Base-by-base conservation (phyloP, 139 green algal species). In the Diplosphaera chodatii region DNA sequence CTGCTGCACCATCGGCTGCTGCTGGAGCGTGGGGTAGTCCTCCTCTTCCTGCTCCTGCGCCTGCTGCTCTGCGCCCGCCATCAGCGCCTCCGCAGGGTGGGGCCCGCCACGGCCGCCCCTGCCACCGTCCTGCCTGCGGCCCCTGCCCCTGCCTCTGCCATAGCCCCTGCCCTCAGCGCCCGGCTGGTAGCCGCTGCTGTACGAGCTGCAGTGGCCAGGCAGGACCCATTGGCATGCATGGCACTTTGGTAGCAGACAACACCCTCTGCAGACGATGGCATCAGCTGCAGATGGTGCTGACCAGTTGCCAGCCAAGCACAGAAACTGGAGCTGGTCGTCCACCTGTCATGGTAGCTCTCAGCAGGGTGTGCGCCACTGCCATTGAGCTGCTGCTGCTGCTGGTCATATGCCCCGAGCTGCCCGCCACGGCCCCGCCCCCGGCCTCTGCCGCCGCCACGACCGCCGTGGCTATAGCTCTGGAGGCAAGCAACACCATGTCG, bases 341-440 rank as follows among this genome's bases (percentile, higher is more conserved):
- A 33, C 20, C 33, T 56, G 66, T n/a, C 66, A 21, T 59, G 3
- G 16, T 25, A 23, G 18, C 48, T 25, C 13, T 59, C 48, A 59
- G 48, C 48, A 25, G 48, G 3, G 18, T 59, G 25, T 18, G 27
- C 67, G 23, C 8, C 67, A 64, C 5, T 59, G 63, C 32, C 37
- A 13, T 77, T 67, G 33, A 73, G 71, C 27, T 67, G 63, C 18
- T 66, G 73, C 18, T 67, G 73, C 29, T 64, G 64, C 55, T 77
- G 66, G 6, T 63, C 65, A 6, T 77, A 67, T 0, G 62, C 37
- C 0, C 22, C 32, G 3, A 8, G 31, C 21, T 66, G 41, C 29
- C 71, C 56, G 71, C 40, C 33, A 62, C 20, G 0, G 18, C 15
- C 27, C 25, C 10, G 10, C 37, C 37, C 37, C 10, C 37, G 20